phyloP scores from a whole-genome alignment of 225 moss, liverwort and hornwort species.

The Climacium dendroides region DNA sequence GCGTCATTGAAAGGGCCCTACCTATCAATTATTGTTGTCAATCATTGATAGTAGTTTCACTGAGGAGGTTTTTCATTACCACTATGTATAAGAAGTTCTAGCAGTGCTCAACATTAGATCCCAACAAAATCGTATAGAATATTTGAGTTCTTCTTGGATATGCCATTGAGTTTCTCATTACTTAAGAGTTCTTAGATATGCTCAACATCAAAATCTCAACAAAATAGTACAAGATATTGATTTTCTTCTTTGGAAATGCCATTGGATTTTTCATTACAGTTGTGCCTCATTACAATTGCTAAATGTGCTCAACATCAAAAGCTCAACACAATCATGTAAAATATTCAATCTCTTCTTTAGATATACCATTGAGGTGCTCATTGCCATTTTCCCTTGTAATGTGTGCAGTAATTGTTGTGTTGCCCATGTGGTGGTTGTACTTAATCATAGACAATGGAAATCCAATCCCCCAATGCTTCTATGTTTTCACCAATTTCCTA shows the following conservation, averaged over 20 bases:
- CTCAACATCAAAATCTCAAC: background rate
- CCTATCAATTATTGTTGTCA: too few relatives aligned
- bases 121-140: background rate
- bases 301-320: background rate
- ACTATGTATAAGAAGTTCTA: too few relatives aligned
- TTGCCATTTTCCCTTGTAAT: background rate
- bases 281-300: rapidly evolving
- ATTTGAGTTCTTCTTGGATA: background rate
- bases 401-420: rapidly evolving
- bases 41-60: too few relatives aligned
- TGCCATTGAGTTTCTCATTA: background rate
- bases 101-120: too few relatives aligned
- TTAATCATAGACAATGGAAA: rapidly evolving
- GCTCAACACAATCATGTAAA: background rate
- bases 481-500: background rate
- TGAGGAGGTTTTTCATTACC: too few relatives aligned
- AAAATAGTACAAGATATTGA: background rate
- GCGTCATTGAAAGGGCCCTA: background rate
- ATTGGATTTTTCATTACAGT: background rate
- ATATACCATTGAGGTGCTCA: background rate
- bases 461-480: rapidly evolving
- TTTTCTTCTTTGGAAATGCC: background rate
- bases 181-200: rapidly evolving
- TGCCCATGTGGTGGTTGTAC: rapidly evolving
- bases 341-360: background rate